Evolutionary conservation across 345 rosid genomes (phyloP), one percentile per base, ranked within the genome.

Genomic region (Aethionema arabicum): DNA sequence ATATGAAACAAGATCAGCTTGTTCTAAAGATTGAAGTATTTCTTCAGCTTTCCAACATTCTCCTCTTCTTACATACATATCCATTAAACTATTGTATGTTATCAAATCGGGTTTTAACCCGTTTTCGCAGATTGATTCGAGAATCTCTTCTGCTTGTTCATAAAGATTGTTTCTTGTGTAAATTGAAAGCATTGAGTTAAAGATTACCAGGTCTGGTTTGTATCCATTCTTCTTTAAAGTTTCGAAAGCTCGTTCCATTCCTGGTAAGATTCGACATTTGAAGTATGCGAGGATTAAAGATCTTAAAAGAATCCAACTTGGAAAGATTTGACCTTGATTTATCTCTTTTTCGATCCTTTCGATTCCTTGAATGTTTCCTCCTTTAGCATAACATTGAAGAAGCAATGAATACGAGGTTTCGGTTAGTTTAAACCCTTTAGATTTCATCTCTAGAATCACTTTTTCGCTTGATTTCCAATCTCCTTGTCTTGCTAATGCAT

Each of bases 301-400:
- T 77, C 96, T 82, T 71, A 91, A 77, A 51, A 91, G 82, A 80
- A 91, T 83, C 98, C 96, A 88, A 83, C 92, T 91, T 7, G 98
- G 92, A 69, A 77, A 91, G 52, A 91, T 85, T 11, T 56, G 67
- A 11, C 98, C 95, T 8, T 72, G 74, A 8, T 70, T 69, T 44
- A 91, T 88, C 66, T 79, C 85, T 12, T 76, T 72, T 77, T 86
- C 96, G 41, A 86, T 73, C 68, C 60, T 78, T 72, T 77, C 85
- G 56, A 91, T 82, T 55, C 98, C 98, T 49, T 63, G 74, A 46
- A 78, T 49, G 52, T 79, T 79, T 43, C 85, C 79, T 66, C 96
- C 87, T 72, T 86, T 88, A 11, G 96, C 95, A 76, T 88, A 85
- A 48, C 82, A 80, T 46, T 91, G 80, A 62, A 91, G 78, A 74